Conservation (phyloP, 2,329 filamentous ascomycete genomes). For the Cryphonectria naterciae region DNA sequence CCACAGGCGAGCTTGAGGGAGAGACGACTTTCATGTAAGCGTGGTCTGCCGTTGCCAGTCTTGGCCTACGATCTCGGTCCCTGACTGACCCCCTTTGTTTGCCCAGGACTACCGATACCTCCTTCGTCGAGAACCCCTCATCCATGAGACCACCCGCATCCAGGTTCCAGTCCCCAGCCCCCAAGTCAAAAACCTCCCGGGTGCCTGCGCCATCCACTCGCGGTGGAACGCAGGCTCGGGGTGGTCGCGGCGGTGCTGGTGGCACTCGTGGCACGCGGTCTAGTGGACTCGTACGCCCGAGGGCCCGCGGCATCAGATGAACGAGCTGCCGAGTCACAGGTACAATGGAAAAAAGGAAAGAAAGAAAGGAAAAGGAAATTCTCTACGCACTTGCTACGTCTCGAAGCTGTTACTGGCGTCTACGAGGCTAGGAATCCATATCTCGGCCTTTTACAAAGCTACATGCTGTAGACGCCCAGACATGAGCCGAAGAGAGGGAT, state of each 20-base stretch:
- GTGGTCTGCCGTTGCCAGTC: neutral
- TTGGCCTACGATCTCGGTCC: neutral
- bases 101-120: slow-evolving; percentile 82
- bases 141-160: slow-evolving; percentile 55
- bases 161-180: slow-evolving; percentile 48
- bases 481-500: neutral
- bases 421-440: neutral
- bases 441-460: neutral
- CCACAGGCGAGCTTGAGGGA: slow-evolving; percentile 48
- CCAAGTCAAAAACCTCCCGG: slow-evolving; percentile 48
- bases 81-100: slow-evolving; percentile 30
- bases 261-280: slow-evolving; percentile 41
- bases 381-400: neutral
- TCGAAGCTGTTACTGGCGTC: neutral
- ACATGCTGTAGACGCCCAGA: neutral
- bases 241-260: slow-evolving; percentile 41
- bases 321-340: neutral
- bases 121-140: slow-evolving; percentile 84
- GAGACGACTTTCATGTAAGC: slow-evolving; percentile 86
- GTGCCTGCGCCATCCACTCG: slow-evolving; percentile 49
- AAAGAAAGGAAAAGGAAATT: neutral
- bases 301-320: slow-evolving; percentile 53
- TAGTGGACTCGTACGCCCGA: slow-evolving; percentile 51
- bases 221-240: slow-evolving; percentile 44
- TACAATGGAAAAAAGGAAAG: too few relatives aligned